Base-by-base conservation (phyloP, 345 rosid species). In the Populus simonii region DNA sequence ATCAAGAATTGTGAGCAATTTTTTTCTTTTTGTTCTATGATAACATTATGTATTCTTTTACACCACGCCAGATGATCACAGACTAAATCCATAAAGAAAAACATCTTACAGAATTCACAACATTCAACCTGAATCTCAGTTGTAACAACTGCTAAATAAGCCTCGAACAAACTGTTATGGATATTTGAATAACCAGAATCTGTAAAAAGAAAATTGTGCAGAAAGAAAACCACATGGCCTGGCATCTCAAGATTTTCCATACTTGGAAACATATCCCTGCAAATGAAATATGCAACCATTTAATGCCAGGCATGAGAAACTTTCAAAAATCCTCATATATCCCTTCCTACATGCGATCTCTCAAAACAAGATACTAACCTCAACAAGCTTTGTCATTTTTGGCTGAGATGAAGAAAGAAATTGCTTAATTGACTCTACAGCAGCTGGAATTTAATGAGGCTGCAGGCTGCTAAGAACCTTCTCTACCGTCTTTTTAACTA, bases 261-360 rank as follows among this genome's bases (percentile, higher is more conserved):
- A 89, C 85, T 86, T 93, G 15, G 86, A 88, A 38, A 90, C 85
- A 65, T 93, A 93, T 70, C 88, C 98, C 98, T 96, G 90, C 88
- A 89, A 84, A 80, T 36, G 68, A 82, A 78, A 83, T 69, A 68
- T 78, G 33, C 74, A 81, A 47, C 36, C 18, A 55, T 76, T 76
- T 82, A 78, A 67, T 62, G 51, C 74, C 70, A 36, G 76, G 75
- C 84, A 74, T 35, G 66, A 66, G n/a, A 31, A 74, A 74, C 51
- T 69, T 43, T 57, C 65, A 63, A 66, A 27, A 73, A 62, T 25
- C 70, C 72, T 68, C 49, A 74, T 66, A 59, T 67, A 62, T 71
- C 27, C 22, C 41, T 57, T 29, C 55, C 53, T 18, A 47, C 15
- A 35, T 18, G 55, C 27, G 11, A 55, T 61, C 55, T 38, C 79